Evolutionary conservation across 345 rosid genomes (phyloP).

Genomic region (Eucalyptus curtisii): DNA sequence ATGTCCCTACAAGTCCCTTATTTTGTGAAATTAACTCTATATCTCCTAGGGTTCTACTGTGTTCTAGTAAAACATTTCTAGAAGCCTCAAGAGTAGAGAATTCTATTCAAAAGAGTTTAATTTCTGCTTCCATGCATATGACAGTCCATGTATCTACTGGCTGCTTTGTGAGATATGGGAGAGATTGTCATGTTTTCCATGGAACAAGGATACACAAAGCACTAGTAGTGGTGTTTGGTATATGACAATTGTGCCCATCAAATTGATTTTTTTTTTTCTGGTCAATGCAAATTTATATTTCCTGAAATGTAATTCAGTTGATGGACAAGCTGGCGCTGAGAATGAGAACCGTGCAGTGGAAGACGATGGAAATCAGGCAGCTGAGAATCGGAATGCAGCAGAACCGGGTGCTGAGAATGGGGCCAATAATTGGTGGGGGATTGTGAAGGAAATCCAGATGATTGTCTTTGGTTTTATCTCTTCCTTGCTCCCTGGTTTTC

Average conservation of each 20-base stretch:
- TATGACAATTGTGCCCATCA: neutral
- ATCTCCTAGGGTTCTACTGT: neutral
- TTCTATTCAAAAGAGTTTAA: neutral
- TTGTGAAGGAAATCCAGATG: conserved; percentile 94
- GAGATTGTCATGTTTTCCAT: neutral
- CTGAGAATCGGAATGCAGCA: conserved; percentile 41
- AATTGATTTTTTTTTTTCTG: neutral
- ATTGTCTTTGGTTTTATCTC: conserved; percentile 93
- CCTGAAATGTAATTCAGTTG: conserved; percentile 12
- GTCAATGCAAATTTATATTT: neutral
- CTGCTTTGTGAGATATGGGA: neutral
- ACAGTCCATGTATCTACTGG: neutral
- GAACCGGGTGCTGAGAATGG: conserved; percentile 29
- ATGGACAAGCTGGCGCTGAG: conserved; percentile 52
- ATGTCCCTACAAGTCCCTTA: neutral
- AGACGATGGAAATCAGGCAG: conserved; percentile 34
- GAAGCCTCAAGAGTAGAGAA: neutral
- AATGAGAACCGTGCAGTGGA: conserved; percentile 39
- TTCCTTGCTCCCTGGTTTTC: conserved; percentile 95
- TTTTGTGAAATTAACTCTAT: neutral
- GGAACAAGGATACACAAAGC: neutral
- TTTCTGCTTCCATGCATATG: neutral
- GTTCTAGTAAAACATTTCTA: neutral
- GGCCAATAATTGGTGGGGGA: conserved; percentile 91
- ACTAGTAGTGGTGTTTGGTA: neutral